A percentile compares a stretch with the other conserved stretches of the same genome.
Evolutionary conservation across 225 moss, liverwort and hornwort genomes (phyloP).

Genomic region (Marchantia polymorpha): DNA sequence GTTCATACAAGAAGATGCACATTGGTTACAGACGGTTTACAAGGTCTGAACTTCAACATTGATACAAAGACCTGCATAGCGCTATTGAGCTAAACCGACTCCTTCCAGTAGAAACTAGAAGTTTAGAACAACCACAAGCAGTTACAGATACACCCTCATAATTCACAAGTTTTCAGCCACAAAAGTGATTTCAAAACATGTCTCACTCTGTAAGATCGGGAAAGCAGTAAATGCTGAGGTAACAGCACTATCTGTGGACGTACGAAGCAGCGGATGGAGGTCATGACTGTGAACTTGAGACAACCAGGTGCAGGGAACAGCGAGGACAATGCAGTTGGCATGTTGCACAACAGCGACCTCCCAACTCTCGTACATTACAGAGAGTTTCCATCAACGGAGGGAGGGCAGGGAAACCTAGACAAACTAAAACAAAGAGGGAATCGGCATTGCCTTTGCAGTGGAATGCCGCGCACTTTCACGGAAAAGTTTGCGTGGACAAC

Average conservation of each 20-base stretch:
- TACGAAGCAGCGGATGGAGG: not conserved
- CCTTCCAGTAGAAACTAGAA: constrained; percentile 2
- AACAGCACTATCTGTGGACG: not conserved
- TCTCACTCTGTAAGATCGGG: constrained; percentile 7
- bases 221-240: not conserved
- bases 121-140: constrained; percentile 12
- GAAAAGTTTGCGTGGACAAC: not conserved
- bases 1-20: not conserved
- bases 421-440: not conserved
- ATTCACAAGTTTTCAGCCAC: constrained; percentile 5
- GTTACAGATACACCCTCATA: constrained; percentile 28
- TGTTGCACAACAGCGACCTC: constrained; percentile 11
- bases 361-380: not conserved
- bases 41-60: not conserved
- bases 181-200: not conserved
- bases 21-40: constrained; percentile 8
- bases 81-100: constrained; percentile 1
- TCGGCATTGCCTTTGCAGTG: constrained; percentile 10
- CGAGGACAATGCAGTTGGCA: not conserved
- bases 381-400: not conserved
- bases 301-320: not conserved
- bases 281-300: not conserved
- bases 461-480: not conserved
- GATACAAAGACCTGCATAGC: not conserved
- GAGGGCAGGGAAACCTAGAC: constrained; percentile 10